Conservation (phyloP, 192 early-diverging fungal species). For the Dimargaris xerosporica region DNA sequence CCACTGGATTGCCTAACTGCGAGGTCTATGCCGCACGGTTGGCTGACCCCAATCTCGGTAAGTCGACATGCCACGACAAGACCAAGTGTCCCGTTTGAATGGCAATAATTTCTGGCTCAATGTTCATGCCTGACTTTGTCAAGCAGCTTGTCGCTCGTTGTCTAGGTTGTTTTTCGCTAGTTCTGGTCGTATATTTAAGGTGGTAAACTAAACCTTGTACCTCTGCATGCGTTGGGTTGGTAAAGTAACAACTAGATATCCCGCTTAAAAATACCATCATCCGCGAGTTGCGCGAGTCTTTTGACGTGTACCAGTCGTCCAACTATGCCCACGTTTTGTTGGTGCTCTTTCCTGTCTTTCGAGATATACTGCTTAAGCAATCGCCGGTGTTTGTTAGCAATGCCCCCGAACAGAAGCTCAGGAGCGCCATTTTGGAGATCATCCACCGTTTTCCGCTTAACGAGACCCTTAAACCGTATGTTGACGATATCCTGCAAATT, state of each 20-base stretch:
- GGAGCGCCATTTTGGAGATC: slow-evolving; percentile 78
- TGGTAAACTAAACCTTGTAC: background rate
- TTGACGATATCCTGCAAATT: slow-evolving; percentile 56
- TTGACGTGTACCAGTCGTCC: slow-evolving; percentile 74
- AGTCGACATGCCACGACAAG: background rate
- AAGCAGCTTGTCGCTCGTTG: background rate
- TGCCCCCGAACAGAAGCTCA: slow-evolving; percentile 76
- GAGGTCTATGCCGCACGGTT: slow-evolving; percentile 35
- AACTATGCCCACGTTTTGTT: slow-evolving; percentile 69
- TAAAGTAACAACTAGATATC: slow-evolving; percentile 21
- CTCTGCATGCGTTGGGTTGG: background rate
- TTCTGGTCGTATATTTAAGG: background rate
- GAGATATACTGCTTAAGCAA: slow-evolving; percentile 51
- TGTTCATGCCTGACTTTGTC: slow-evolving; percentile 1
- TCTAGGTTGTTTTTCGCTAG: background rate
- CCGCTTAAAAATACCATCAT: slow-evolving; percentile 67
- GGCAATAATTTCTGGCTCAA: background rate
- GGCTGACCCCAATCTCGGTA: slow-evolving; percentile 21
- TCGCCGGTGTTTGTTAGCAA: slow-evolving; percentile 59
- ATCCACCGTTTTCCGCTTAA: slow-evolving; percentile 83
- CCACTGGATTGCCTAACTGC: slow-evolving; percentile 30
- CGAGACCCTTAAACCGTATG: slow-evolving; percentile 63
- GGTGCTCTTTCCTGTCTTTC: slow-evolving; percentile 70
- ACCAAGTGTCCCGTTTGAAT: background rate
- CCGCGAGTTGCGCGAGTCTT: slow-evolving; percentile 73